A percentile compares a stretch with the other conserved stretches of the same genome.
phyloP scores from a whole-genome alignment of 495 filamentous ascomycete species.

The Neurospora tetraspora region DNA sequence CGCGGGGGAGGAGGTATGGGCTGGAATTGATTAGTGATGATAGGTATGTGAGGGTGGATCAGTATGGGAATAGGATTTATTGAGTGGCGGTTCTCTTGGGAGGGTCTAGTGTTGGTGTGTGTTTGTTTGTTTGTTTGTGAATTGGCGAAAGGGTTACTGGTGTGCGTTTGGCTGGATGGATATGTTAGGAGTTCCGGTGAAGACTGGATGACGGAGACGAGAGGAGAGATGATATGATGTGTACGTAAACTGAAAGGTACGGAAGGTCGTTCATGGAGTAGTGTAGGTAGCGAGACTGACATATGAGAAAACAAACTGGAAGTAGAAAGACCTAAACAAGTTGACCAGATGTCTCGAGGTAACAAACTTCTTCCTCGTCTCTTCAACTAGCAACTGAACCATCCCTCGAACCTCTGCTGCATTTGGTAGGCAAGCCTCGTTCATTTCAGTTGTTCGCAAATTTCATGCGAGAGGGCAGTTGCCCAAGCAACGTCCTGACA shows the following conservation, averaged over 20 bases:
- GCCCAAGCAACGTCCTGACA: too few species aligned
- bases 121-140: not conserved
- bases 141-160: not conserved
- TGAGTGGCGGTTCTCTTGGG: not conserved
- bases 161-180: not conserved
- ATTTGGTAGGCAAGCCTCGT: too few species aligned
- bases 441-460: too few species aligned
- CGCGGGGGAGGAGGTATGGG: not conserved
- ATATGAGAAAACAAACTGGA: too few species aligned
- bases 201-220: not conserved
- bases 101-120: not conserved
- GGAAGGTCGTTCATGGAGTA: too few species aligned
- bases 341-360: too few species aligned
- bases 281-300: too few species aligned
- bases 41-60: not conserved
- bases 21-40: not conserved
- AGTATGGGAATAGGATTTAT: not conserved
- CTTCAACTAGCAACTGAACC: too few species aligned
- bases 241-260: not conserved
- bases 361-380: too few species aligned
- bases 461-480: too few species aligned
- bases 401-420: too few species aligned
- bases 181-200: not conserved
- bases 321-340: too few species aligned
- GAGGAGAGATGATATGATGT: not conserved